Percentiles rank a stretch among this genome's conserved stretches.
Conservation (phyloP, 768 basidiomycete genomes). For the Clitopilus passeckerianus region DNA sequence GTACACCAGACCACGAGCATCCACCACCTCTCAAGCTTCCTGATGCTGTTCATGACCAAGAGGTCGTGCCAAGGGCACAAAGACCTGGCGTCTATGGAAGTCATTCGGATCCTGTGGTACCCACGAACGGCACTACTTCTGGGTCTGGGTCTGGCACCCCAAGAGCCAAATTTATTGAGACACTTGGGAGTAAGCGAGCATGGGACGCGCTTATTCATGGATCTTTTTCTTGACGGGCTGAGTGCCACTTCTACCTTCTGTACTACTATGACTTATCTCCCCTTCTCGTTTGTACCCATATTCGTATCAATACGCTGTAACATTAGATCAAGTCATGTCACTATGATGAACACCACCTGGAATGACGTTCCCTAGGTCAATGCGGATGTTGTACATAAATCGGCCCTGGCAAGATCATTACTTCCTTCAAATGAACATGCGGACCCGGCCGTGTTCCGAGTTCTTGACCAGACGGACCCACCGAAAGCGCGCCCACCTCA, state of each 20-base stretch:
- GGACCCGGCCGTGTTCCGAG: not conserved
- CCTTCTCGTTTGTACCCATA: not conserved
- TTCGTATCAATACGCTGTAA: not conserved
- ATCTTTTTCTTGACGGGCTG: constrained; percentile 44
- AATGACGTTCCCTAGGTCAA: no score
- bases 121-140: constrained; percentile 12
- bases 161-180: constrained; percentile 48
- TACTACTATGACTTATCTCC: not conserved
- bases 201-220: constrained; percentile 70
- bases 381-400: no score
- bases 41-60: not conserved
- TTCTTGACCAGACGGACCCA: no score
- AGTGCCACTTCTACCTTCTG: not conserved
- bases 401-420: no score
- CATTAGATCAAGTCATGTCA: not conserved
- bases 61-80: not conserved
- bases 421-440: not conserved
- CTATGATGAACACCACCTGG: not conserved
- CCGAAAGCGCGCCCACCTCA: not conserved
- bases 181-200: constrained; percentile 55
- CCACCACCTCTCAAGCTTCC: not conserved
- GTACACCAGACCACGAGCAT: not conserved
- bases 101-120: constrained; percentile 6
- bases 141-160: constrained; percentile 17
- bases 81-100: not conserved